Evolutionary conservation across 2,329 filamentous ascomycete species (phyloP).

Genomic region (Biscogniauxia marginata): DNA sequence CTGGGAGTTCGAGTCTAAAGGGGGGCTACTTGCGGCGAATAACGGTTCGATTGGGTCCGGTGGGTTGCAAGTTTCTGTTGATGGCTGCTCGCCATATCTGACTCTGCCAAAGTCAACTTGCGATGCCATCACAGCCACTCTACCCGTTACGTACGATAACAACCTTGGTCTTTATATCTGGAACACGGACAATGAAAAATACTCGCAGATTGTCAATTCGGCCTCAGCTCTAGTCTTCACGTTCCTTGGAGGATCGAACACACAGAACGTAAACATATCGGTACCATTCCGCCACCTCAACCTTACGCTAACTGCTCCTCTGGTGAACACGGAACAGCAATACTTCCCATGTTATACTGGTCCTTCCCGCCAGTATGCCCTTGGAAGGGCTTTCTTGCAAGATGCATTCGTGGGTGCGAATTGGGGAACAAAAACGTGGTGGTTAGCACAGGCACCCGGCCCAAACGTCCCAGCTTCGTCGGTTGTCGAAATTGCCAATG

Average conservation of each 20-base stretch:
- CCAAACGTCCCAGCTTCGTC: slow-evolving; percentile 30
- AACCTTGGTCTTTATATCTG: slow-evolving; percentile 41
- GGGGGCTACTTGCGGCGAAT: slow-evolving; percentile 29
- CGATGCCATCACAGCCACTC: slow-evolving; percentile 36
- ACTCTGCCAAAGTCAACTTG: slow-evolving; percentile 41
- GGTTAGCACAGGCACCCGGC: slow-evolving; percentile 42
- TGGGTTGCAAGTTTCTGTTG: slow-evolving; percentile 31
- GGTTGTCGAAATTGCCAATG: slow-evolving; percentile 18
- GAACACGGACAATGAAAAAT: slow-evolving; percentile 35
- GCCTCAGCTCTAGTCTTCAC: slow-evolving; percentile 41
- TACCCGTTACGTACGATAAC: slow-evolving; percentile 38
- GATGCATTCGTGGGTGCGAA: slow-evolving; percentile 45
- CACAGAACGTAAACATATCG: slow-evolving; percentile 39
- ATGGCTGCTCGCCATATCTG: slow-evolving; percentile 41
- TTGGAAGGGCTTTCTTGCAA: slow-evolving; percentile 47
- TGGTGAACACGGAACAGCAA: slow-evolving; percentile 32
- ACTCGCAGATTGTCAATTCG: slow-evolving; percentile 38
- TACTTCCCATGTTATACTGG: slow-evolving; percentile 44
- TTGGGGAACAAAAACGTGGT: slow-evolving; percentile 35
- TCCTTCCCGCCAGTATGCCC: slow-evolving; percentile 25
- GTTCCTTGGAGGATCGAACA: slow-evolving; percentile 34
- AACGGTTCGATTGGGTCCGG: slow-evolving; percentile 28
- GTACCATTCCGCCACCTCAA: slow-evolving; percentile 42
- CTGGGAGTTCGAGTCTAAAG: slow-evolving; percentile 32
- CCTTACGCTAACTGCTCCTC: slow-evolving; percentile 38